phyloP scores from a whole-genome alignment of 768 basidiomycete species.

The Porphyrellus cyaneotinctus region DNA sequence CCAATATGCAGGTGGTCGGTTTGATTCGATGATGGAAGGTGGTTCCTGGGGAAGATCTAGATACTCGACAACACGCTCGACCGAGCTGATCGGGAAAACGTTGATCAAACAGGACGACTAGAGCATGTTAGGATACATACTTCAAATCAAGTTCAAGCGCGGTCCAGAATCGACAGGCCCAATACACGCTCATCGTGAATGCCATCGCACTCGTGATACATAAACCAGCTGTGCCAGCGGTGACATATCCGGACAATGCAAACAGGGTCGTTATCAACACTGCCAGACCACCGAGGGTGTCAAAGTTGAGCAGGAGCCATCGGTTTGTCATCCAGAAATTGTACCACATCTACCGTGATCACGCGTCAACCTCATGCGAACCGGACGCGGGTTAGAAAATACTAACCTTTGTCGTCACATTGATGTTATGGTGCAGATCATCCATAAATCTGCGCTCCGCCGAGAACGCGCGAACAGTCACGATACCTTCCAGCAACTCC shows the following conservation, averaged over 20 bases:
- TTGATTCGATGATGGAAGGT: constrained; percentile 65
- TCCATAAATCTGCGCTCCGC: constrained; percentile 76
- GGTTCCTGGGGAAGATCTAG: constrained; percentile 87
- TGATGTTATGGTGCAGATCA: constrained; percentile 67
- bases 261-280: constrained; percentile 76
- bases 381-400: not conserved
- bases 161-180: constrained; percentile 47
- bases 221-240: constrained; percentile 61
- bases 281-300: constrained; percentile 66
- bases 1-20: constrained; percentile 88
- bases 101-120: constrained; percentile 5
- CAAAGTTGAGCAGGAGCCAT: constrained; percentile 83
- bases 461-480: constrained; percentile 90
- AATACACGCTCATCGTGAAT: constrained; percentile 51
- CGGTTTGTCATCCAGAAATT: constrained; percentile 87
- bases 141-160: constrained; percentile 72
- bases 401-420: constrained; percentile 68
- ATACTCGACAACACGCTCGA: constrained; percentile 91
- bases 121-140: constrained; percentile 37
- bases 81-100: constrained; percentile 48
- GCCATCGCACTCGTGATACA: constrained; percentile 74
- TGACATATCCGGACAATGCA: constrained; percentile 57
- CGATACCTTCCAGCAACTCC: constrained; percentile 82
- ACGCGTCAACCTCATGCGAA: not conserved
- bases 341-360: constrained; percentile 63